Evolutionary conservation across 768 basidiomycete species (phyloP), one percentile per base, ranked within the genome.

Genomic region (Suillus variegatus): DNA sequence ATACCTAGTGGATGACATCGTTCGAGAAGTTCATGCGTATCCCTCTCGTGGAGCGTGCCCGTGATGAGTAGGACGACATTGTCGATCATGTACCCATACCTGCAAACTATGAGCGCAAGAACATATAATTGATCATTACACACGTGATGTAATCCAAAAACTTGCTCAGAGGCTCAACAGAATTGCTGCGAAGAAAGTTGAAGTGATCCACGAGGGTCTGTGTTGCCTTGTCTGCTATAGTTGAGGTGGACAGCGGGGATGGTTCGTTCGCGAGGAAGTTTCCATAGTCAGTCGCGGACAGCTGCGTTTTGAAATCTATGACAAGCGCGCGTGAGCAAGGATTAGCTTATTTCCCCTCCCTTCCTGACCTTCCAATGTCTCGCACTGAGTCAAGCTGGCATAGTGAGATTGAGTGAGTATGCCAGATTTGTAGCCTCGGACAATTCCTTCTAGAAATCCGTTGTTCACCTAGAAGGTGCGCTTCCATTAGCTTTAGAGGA

Each of bases 31-130:
- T 99, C 97, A 69, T 97, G 94, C 3, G 97, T 98, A 76, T 99
- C 97, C 65, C 97, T 86, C 78, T 98, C 96, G 73, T 99, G 96
- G 41, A 99, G 80, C 1, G 97, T 99, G 25, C 97, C 97, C 18
- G 97, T 96, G 67, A 99, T 99, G 73, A 99, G 85, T 62, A 99
- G 85, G 65, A 99, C 90, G 72, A 99, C 93, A 76, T 99, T 99
- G 86, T 99, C 97, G 74, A 99, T 99, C 97, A 99, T 99, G 80
- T 99, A 99, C 38, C 89, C 95, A 76, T 97, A 97, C 54, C 95
- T 97, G 77, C 66, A 46, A 65, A 68, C 61, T 69, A 60, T 43
- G 55, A 38, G 7, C 40, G 60, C 36, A 38, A 6, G 51, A 40
- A 61, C 58, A 32, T 63, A 65, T 44, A 44, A 58, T 44, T 62